Evolutionary conservation across 371 early-diverging fungal species (phyloP).

Genomic region (Massospora cicadina): DNA sequence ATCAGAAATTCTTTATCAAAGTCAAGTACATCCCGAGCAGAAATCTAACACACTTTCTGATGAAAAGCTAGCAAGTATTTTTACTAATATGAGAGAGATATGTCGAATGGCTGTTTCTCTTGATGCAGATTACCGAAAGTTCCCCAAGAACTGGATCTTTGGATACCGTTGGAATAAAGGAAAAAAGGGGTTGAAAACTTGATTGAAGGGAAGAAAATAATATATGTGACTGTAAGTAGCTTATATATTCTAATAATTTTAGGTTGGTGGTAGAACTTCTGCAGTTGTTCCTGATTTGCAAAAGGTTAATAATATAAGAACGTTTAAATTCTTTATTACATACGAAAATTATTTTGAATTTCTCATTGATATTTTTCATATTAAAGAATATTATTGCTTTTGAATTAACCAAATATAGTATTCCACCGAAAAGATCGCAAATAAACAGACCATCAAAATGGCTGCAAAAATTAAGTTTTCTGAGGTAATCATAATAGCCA

Average conservation of each 20-base stretch:
- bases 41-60: conserved; percentile 23
- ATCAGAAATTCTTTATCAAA: conserved; percentile 30
- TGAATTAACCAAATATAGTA: not conserved
- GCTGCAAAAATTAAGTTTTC: not conserved
- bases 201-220: conserved; percentile 20
- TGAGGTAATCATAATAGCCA: too few species aligned
- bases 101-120: conserved; percentile 24
- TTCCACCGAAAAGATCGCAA: not conserved
- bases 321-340: not conserved
- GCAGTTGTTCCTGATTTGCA: conserved; percentile 21
- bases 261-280: conserved; percentile 22
- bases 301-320: conserved; percentile 6
- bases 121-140: conserved; percentile 33
- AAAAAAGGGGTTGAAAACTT: conserved; percentile 18
- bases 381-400: not conserved
- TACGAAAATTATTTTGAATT: too few species aligned
- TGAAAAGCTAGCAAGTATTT: conserved; percentile 21
- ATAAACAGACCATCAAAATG: not conserved
- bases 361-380: too few species aligned
- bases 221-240: conserved; percentile 20
- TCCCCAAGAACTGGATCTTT: conserved; percentile 42
- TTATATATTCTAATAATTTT: not conserved
- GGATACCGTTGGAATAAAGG: conserved; percentile 36
- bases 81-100: conserved; percentile 22
- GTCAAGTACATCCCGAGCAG: conserved; percentile 38